Evolutionary conservation across 257 asterid genomes (phyloP).

Genomic region (Misopates orontium): DNA sequence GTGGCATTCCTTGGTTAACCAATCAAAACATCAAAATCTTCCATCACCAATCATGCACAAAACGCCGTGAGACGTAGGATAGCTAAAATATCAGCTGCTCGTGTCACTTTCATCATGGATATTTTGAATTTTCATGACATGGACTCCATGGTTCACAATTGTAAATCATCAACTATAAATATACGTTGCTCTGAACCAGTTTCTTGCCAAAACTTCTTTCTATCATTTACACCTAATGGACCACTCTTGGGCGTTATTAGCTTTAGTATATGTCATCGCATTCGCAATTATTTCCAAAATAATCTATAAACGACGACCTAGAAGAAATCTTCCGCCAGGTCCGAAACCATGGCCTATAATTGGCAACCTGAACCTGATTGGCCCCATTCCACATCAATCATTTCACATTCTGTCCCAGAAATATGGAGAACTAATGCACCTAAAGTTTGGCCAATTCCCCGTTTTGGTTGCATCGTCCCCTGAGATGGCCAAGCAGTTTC

Average conservation of each 20-base stretch:
- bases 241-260: not conserved
- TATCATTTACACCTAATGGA: not conserved
- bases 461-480: slow-evolving; percentile 30
- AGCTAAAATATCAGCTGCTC: no score
- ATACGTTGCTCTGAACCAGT: no score
- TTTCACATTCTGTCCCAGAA: slow-evolving; percentile 24
- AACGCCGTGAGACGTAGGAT: no score
- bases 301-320: not conserved
- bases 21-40: no score
- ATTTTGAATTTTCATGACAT: no score
- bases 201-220: not conserved
- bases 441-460: slow-evolving; percentile 23
- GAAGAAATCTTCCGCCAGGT: slow-evolving; percentile 26
- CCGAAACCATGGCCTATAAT: slow-evolving; percentile 34
- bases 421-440: slow-evolving; percentile 27
- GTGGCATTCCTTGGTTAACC: no score
- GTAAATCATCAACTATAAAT: not conserved
- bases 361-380: slow-evolving; percentile 27
- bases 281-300: slow-evolving; percentile 10
- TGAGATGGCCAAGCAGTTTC: slow-evolving; percentile 29
- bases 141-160: no score
- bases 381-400: slow-evolving; percentile 27
- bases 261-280: not conserved
- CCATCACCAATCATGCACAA: no score
- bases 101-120: no score